phyloP scores from a whole-genome alignment of 345 rosid genomes.

The Excoecaria agallocha region DNA sequence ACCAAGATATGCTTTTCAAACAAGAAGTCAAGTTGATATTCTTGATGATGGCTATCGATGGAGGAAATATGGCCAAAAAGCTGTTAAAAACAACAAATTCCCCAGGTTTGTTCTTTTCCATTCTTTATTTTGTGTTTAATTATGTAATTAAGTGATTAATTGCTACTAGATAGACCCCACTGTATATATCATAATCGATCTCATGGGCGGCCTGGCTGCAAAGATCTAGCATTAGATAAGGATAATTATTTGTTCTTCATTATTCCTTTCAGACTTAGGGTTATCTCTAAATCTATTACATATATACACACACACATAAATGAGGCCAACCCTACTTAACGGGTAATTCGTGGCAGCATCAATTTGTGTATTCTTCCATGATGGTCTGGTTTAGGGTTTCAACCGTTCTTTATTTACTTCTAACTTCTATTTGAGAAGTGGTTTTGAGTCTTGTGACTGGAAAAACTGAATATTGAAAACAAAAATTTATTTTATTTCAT shows the following conservation, averaged over 20 bases:
- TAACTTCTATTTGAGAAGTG: no score
- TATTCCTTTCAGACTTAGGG: background rate
- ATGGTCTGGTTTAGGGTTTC: conserved; percentile 17
- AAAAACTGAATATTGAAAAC: no score
- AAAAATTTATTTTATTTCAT: no score
- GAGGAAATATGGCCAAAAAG: conserved; percentile 76
- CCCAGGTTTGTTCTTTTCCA: conserved; percentile 20
- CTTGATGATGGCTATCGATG: conserved; percentile 75
- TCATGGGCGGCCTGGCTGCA: no score
- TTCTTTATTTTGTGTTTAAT: background rate
- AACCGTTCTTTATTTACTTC: background rate
- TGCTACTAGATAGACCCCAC: background rate
- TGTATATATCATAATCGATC: no score
- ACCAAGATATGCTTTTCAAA: conserved; percentile 61
- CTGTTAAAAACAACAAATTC: conserved; percentile 51
- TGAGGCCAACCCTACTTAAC: background rate
- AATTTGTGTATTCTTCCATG: background rate
- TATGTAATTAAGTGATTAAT: background rate
- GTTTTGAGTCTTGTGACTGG: no score
- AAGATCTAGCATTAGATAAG: conserved; percentile 11
- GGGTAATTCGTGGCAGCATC: background rate
- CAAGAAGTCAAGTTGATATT: conserved; percentile 62
- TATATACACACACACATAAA: no score
- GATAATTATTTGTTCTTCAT: background rate
- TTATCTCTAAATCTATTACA: background rate